phyloP scores from a whole-genome alignment of 2,329 filamentous ascomycete genomes.

The Neopestalotiopsis rosae region DNA sequence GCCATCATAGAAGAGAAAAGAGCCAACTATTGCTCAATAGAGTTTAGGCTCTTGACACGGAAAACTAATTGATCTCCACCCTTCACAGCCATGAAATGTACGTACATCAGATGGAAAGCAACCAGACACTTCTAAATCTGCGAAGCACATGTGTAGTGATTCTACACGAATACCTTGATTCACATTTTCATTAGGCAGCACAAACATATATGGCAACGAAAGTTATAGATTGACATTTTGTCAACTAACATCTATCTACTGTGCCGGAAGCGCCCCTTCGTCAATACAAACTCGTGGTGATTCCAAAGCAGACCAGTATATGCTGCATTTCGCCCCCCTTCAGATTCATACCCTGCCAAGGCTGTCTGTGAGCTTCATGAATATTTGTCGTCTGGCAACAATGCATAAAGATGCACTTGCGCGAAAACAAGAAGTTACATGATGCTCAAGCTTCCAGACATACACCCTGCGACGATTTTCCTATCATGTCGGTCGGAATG shows the following conservation, averaged over 20 bases:
- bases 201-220: background rate
- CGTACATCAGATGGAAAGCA: no score
- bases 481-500: background rate
- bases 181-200: background rate
- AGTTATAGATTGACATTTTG: background rate
- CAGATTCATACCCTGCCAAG: conserved; percentile 5
- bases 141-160: no score
- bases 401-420: background rate
- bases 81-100: no score
- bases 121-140: no score
- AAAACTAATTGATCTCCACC: background rate
- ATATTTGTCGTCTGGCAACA: conserved; percentile 2
- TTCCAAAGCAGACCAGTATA: conserved; percentile 14
- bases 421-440: background rate
- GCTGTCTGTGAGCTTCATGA: background rate
- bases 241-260: background rate
- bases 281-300: conserved; percentile 13
- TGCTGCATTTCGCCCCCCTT: conserved; percentile 14
- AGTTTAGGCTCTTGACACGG: background rate
- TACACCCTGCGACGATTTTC: background rate
- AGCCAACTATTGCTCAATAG: background rate
- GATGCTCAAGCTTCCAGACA: background rate
- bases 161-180: no score
- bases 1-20: no score
- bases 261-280: background rate